phyloP scores from a whole-genome alignment of 1,284 basidiomycete species.

The Heterobasidion parviporum region DNA sequence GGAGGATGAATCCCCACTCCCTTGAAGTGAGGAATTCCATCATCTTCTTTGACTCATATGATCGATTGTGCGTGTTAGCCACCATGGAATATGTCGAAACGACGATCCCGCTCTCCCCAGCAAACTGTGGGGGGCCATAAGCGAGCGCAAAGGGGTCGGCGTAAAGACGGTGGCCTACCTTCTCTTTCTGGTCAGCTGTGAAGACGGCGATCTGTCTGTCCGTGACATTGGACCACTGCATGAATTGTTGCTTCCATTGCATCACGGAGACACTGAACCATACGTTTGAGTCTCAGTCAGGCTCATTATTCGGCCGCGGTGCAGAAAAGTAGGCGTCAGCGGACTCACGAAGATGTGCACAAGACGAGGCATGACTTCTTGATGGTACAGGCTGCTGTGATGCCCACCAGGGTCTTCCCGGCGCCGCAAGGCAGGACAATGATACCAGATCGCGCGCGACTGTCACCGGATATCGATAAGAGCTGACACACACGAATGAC shows the following conservation, averaged over 20 bases:
- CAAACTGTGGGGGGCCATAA: conserved; percentile 50
- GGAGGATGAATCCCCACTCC: conserved; percentile 92
- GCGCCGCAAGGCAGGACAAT: conserved; percentile 98
- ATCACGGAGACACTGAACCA: conserved; percentile 82
- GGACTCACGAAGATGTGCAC: conserved; percentile 87
- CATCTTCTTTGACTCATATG: conserved; percentile 96
- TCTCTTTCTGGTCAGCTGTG: conserved; percentile 94
- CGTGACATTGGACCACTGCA: conserved; percentile 95
- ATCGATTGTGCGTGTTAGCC: conserved; percentile 91
- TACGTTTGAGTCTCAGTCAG: neutral
- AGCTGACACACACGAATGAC: neutral
- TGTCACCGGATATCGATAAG: conserved; percentile 19
- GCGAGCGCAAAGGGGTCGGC: conserved; percentile 6
- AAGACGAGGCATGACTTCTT: conserved; percentile 98
- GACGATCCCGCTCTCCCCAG: conserved; percentile 90
- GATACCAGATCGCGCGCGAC: conserved; percentile 94
- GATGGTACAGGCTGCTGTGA: conserved; percentile 98
- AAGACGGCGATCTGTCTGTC: conserved; percentile 94
- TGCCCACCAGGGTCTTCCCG: conserved; percentile 97
- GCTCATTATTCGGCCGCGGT: conserved; percentile 1
- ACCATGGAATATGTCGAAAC: conserved; percentile 99
- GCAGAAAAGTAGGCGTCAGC: conserved; percentile 3
- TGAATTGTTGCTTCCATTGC: conserved; percentile 97
- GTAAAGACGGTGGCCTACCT: conserved; percentile 39
- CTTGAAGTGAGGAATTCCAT: conserved; percentile 94